A percentile compares a stretch with the other conserved stretches of the same genome.
Evolutionary conservation across 192 early-diverging fungal species (phyloP).

Genomic region (Coemansia sp.): DNA sequence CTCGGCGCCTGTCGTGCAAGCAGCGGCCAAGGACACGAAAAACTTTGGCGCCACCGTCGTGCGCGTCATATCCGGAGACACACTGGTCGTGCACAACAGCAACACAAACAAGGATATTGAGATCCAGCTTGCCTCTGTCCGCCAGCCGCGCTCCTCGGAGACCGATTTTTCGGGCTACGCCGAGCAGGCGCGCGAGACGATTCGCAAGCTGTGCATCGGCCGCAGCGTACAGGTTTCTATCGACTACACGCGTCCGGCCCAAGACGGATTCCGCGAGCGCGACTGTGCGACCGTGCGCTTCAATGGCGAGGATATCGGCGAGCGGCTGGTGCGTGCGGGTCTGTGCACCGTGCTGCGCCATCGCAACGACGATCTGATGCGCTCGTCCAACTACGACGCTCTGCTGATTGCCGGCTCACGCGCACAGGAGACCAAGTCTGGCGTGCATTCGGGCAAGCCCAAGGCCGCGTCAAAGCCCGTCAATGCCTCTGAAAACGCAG

Average conservation of each 20-base stretch:
- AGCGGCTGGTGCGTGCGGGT: constrained; percentile 60
- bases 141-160: constrained; percentile 69
- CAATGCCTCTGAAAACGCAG: constrained; percentile 80
- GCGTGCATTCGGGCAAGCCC: constrained; percentile 85
- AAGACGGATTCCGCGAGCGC: constrained; percentile 77
- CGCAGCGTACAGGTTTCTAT: constrained; percentile 66
- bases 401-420: constrained; percentile 75
- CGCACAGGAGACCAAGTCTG: constrained; percentile 67
- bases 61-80: constrained; percentile 61
- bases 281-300: constrained; percentile 83
- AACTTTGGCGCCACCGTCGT: constrained; percentile 58
- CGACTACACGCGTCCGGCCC: constrained; percentile 90
- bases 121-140: constrained; percentile 60
- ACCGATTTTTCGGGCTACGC: constrained; percentile 75
- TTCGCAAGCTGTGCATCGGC: constrained; percentile 86
- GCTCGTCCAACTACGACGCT: constrained; percentile 81
- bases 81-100: constrained; percentile 52
- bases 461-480: constrained; percentile 65
- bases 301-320: constrained; percentile 60
- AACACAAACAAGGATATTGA: constrained; percentile 53
- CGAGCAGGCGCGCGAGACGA: constrained; percentile 83
- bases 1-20: not conserved
- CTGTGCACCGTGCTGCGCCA: constrained; percentile 80
- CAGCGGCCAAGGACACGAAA: constrained; percentile 6
- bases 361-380: constrained; percentile 80